Base-by-base conservation (phyloP, 345 rosid species). In the Boechera stricta region DNA sequence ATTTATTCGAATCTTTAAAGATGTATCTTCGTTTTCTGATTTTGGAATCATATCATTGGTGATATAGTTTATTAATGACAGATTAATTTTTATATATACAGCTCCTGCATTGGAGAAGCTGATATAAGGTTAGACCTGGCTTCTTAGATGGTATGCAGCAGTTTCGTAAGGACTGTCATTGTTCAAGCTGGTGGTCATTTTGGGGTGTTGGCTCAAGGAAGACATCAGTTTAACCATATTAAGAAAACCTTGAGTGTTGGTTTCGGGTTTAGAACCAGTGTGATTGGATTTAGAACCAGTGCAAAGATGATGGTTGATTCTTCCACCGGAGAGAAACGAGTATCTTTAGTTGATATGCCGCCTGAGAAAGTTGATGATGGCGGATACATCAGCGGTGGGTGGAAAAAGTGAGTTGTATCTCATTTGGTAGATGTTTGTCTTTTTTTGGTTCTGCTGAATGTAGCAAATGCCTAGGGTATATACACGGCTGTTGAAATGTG, bases 221-320 rank as follows among this genome's bases (percentile, higher is more conserved):
- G 87, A 69, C 79, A 71, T 45, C 84, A 64, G 10, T 48, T 78
- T 54, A 71, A 75, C 54, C 70, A 57, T 70, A 42, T 62, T 33
- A 52, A 60, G 24, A 84, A 79, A 80, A 79, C 55, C 67, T 80
- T 87, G 60, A 77, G 85, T 76, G 75, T 80, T 4, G 80, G 82
- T 73, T 70, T 72, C 54, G 72, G 78, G 28, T 69, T 79, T 67
- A 58, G 62, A 48, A 64, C 71, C 7, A 71, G 72, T 44, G 26
- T 64, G 38, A 44, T 72, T 60, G 72, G 81, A 28, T 70, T 79
- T 62, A 64, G 64, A 44, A 64, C 41, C 13, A 45, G 69, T 64
- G 48, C 45, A 10, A 93, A 74, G 76, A 91, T 93, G 96, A 93
- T 93, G 98, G 88, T 90, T 18, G 97, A 91, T 88, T 80, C 91